Percentiles rank a stretch among this genome's conserved stretches.
These are phyloP conservation scores for Larix sibirica DNA, from an alignment of 83 land plant species.

Conservation along the genomic window DNA sequence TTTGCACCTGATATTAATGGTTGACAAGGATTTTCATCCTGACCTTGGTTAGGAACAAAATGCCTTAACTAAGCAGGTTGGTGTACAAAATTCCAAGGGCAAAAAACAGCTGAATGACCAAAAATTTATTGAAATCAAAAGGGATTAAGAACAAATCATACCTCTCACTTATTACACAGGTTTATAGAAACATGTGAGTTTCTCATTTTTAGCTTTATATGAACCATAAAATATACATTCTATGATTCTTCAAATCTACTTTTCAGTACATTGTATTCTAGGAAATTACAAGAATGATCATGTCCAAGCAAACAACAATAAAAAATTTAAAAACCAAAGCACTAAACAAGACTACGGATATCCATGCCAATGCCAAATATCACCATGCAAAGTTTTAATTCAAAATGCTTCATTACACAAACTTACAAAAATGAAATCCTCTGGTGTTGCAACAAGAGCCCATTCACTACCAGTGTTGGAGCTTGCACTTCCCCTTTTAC, in stretches of 20 bases:
- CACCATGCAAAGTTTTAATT: not conserved
- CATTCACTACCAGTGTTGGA: conserved; percentile 60
- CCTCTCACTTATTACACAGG: too few species aligned
- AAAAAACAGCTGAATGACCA: too few species aligned
- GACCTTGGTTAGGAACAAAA: too few species aligned
- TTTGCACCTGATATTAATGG: too few species aligned
- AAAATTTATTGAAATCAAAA: too few species aligned
- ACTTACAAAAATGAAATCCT: conserved; percentile 84
- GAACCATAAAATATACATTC: too few species aligned
- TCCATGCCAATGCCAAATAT: not conserved
- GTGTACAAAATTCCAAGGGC: too few species aligned
- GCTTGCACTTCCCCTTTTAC: conserved; percentile 42
- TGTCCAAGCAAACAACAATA: not conserved
- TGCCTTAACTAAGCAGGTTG: too few species aligned
- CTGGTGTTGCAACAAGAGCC: conserved; percentile 72
- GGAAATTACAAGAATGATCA: not conserved
- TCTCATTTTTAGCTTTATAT: too few species aligned
- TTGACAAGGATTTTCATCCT: too few species aligned
- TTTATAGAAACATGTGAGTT: too few species aligned
- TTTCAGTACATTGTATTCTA: not conserved
- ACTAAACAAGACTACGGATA: not conserved
- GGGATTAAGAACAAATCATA: too few species aligned
- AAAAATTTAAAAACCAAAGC: not conserved
- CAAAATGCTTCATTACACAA: not conserved
- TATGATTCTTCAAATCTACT: not conserved